These are phyloP conservation scores for Fusarium hainanense DNA, from an alignment of 2,329 filamentous ascomycete species.

Conservation along the genomic window DNA sequence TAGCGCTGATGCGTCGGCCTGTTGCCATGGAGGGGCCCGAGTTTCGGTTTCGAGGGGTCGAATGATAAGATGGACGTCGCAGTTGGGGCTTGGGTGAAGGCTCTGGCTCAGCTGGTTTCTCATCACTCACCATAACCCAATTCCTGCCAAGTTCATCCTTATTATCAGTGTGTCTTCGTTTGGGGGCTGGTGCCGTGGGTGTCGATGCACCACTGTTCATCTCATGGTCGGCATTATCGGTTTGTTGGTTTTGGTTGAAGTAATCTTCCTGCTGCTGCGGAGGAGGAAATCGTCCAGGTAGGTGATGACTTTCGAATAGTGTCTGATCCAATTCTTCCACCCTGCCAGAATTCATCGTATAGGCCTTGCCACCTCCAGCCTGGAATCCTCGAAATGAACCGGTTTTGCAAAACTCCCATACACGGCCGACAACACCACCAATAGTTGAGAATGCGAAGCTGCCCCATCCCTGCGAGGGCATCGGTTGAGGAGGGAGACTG, in stretches of 20 bases:
- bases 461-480: conserved; percentile 62
- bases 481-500: conserved; percentile 46
- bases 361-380: conserved; percentile 82
- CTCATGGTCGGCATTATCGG: conserved; percentile 44
- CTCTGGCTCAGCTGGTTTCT: conserved; percentile 36
- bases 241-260: conserved; percentile 13
- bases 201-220: conserved; percentile 53
- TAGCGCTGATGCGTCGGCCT: conserved; percentile 59
- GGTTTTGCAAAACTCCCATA: conserved; percentile 84
- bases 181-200: conserved; percentile 59
- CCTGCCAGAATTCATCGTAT: conserved; percentile 60
- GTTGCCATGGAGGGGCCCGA: conserved; percentile 48
- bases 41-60: conserved; percentile 49
- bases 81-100: conserved; percentile 39
- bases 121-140: conserved; percentile 75
- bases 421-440: conserved; percentile 76
- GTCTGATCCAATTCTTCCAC: conserved; percentile 39
- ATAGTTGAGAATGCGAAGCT: conserved; percentile 70
- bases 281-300: conserved; percentile 49
- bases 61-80: conserved; percentile 40
- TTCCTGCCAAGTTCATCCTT: conserved; percentile 70
- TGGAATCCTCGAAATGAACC: conserved; percentile 85
- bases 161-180: conserved; percentile 64
- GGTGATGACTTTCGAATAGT: conserved; percentile 36
- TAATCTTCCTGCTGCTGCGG: conserved; percentile 48